Evolutionary conservation across 1,284 basidiomycete genomes (phyloP), one percentile per base, ranked within the genome.

Genomic region (Cutaneotrichosporon daszewskae): DNA sequence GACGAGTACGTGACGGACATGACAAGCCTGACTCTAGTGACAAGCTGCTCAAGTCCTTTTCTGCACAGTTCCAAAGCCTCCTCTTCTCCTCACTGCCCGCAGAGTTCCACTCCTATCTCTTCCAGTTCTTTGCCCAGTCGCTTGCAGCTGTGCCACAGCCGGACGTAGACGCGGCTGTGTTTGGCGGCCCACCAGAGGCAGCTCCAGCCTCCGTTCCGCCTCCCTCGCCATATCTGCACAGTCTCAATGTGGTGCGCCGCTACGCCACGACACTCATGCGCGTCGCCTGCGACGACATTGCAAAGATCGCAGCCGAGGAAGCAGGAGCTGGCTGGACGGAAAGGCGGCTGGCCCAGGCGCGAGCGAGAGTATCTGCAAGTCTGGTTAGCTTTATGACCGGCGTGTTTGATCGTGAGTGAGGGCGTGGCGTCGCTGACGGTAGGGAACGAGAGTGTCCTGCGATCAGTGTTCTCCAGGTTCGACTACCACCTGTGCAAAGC

Each of bases 401-500:
- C 58, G 82, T 85, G 32, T 89, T 87, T 62, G 85, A 64, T 10
- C 61, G 66, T 70, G 26, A 40, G 61, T 54, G 5, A 5, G 7
- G 16, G 11, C 1, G 17, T 12, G 17, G 25, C 10, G 17, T 24
- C 14, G 12, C 36, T 37, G 22, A 38, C 11, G 9, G 24, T 38
- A 51, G 59, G 54, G 10, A 43, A 43, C 34, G 60, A 52, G 40
- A 45, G 87, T 12, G 40, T 47, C 74, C 73, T 91, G 37, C 78
- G 84, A 55, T 85, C 85, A 3, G 82, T 92, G 23, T 85, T 87
- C 29, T 83, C 84, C 1, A 74, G 90, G 43, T 89, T 94, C 59
- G 90, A 94, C 55, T 91, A 89, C 55, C 85, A 90, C 55, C 80
- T 94, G 55, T 87, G 86, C 67, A 90, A 89, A 70, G 85, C 83